Evolutionary conservation across 139 green algal genomes (phyloP).

Genomic region (Tetratostichococcus sp.): DNA sequence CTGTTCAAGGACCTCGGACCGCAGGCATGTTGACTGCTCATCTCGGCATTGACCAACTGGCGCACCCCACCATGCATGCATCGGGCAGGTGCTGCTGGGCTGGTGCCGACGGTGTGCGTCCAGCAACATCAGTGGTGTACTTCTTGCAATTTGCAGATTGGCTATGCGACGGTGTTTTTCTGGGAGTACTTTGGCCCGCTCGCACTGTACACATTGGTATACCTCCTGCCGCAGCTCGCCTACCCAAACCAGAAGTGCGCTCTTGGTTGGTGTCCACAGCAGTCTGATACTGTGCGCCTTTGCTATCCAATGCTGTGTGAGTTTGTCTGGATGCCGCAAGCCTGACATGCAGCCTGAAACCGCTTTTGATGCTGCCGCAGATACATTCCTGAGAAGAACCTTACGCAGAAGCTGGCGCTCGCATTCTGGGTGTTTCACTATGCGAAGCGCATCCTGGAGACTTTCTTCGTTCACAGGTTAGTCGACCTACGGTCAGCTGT

Average conservation of each 20-base stretch:
- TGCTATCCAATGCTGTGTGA: too few species aligned
- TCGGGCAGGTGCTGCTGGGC: too few species aligned
- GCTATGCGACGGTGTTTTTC: conserved; percentile 95
- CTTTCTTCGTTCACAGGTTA: conserved; percentile 92
- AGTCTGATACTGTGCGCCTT: too few species aligned
- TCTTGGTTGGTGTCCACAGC: background rate
- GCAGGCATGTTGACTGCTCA: conserved; percentile 44
- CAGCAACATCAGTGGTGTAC: too few species aligned
- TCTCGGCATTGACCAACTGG: too few species aligned
- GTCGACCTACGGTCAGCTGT: background rate
- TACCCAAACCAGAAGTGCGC: conserved; percentile 64
- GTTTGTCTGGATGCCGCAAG: too few species aligned
- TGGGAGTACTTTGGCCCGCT: conserved; percentile 97
- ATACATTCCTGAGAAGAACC: conserved; percentile 9
- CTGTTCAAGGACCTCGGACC: conserved; percentile 94
- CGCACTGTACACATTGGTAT: conserved; percentile 91
- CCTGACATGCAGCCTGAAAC: too few species aligned
- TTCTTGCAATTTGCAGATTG: too few species aligned
- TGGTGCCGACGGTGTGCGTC: too few species aligned
- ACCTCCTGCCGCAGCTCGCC: conserved; percentile 67
- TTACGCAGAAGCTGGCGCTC: conserved; percentile 76
- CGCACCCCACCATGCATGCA: too few species aligned
- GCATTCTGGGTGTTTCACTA: conserved; percentile 95
- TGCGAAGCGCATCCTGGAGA: conserved; percentile 93
- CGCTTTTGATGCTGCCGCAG: conserved; percentile 12